These are phyloP conservation scores for Cephalotrichum gorgonifer DNA, from an alignment of 2,329 filamentous ascomycete genomes.

Conservation along the genomic window DNA sequence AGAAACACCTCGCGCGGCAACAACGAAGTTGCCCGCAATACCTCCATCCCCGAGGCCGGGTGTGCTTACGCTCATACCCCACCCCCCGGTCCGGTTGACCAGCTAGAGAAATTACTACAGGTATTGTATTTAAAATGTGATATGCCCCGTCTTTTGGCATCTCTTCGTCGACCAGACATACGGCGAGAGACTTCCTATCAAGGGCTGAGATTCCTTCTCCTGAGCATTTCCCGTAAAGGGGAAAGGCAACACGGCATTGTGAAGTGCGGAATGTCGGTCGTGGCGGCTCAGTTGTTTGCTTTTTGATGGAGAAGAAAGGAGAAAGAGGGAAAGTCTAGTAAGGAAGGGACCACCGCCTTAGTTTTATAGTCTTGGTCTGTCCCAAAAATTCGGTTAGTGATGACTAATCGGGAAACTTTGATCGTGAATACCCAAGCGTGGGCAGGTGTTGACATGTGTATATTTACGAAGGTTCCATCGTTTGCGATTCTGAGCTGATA, in stretches of 20 bases:
- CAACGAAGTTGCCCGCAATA: no score
- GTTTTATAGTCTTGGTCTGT: background rate
- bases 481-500: no score
- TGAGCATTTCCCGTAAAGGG: slow-evolving; percentile 37
- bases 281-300: slow-evolving; percentile 55
- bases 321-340: slow-evolving; percentile 22
- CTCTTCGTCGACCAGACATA: slow-evolving; percentile 32
- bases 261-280: slow-evolving; percentile 47
- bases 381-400: background rate
- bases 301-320: slow-evolving; percentile 42
- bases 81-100: no score
- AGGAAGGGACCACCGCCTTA: background rate
- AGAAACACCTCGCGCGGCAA: no score
- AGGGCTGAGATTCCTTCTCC: slow-evolving; percentile 39
- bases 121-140: slow-evolving; percentile 11
- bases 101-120: no score
- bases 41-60: no score
- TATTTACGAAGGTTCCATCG: no score
- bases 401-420: slow-evolving; percentile 3
- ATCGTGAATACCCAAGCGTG: no score
- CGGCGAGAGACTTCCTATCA: slow-evolving; percentile 46
- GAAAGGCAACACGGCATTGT: slow-evolving; percentile 56
- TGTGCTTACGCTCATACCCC: no score
- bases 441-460: no score
- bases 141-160: slow-evolving; percentile 54